Evolutionary conservation across 352 stramenopile species (phyloP).

Genomic region (Phytophthora constricta): DNA sequence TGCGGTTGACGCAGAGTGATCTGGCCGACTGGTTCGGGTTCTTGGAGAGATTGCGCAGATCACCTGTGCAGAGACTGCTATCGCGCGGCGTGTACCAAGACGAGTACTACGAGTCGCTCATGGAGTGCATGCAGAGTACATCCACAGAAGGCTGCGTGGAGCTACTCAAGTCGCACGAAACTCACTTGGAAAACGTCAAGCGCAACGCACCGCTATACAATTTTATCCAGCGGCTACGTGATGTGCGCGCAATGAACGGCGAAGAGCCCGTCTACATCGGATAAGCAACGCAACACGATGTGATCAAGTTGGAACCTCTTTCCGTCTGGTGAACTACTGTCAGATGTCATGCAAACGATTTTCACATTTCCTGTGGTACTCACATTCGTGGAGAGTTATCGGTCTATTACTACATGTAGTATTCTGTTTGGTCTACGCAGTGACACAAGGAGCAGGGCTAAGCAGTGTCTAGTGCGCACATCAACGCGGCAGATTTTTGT

Average conservation of each 20-base stretch:
- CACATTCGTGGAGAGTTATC: too few relatives aligned
- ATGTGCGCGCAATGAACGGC: conserved; percentile 50
- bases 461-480: too few relatives aligned
- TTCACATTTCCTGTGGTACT: too few relatives aligned
- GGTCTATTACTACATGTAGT: too few relatives aligned
- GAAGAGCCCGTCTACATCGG: conserved; percentile 42
- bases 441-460: too few relatives aligned
- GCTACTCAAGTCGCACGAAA: conserved; percentile 72
- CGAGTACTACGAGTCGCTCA: conserved; percentile 75
- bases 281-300: too few relatives aligned
- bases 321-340: background rate
- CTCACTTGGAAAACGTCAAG: conserved; percentile 58
- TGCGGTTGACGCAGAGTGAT: conserved; percentile 69
- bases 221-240: conserved; percentile 59
- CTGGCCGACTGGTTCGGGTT: conserved; percentile 74
- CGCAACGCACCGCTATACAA: conserved; percentile 52
- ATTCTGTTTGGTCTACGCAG: too few relatives aligned
- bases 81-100: conserved; percentile 80
- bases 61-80: conserved; percentile 73
- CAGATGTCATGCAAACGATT: too few relatives aligned
- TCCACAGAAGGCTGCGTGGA: conserved; percentile 58
- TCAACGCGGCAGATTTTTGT: too few relatives aligned
- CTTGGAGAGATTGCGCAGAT: conserved; percentile 58
- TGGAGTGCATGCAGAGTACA: conserved; percentile 70
- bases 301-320: background rate